Percentiles rank a stretch among this genome's conserved stretches.
These are phyloP conservation scores for Alternaria arbusti DNA, from an alignment of 2,329 filamentous ascomycete species.

Conservation along the genomic window DNA sequence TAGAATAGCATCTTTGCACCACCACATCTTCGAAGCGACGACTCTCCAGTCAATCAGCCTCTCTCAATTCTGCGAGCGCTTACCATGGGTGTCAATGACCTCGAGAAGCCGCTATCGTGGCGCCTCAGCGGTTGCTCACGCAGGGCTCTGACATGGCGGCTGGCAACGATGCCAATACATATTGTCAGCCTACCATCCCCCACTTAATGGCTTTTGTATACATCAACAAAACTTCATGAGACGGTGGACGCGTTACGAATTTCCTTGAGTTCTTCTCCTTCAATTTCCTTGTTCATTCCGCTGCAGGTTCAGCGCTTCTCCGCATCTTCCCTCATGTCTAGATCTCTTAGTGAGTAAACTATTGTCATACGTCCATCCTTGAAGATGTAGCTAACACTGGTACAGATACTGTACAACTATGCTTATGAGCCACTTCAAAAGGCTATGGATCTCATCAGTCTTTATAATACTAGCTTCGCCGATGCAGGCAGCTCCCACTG, in stretches of 20 bases:
- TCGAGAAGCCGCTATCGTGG: conserved; percentile 32
- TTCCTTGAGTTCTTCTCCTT: conserved; percentile 45
- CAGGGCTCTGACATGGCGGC: conserved; percentile 39
- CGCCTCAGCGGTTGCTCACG: conserved; percentile 47
- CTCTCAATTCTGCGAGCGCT: conserved; percentile 38
- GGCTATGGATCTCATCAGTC: conserved; percentile 46
- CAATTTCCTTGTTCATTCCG: conserved; percentile 41
- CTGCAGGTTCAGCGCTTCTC: conserved; percentile 47
- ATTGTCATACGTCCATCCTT: conserved; percentile 7
- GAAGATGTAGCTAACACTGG: conserved; percentile 39
- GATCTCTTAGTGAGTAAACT: conserved; percentile 41
- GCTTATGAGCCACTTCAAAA: conserved; percentile 46
- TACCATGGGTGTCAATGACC: conserved; percentile 37
- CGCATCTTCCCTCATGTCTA: conserved; percentile 40
- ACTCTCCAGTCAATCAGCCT: conserved; percentile 32
- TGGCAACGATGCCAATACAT: conserved; percentile 41
- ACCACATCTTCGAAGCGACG: conserved; percentile 33
- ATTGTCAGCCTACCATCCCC: conserved; percentile 43
- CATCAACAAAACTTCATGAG: conserved; percentile 42
- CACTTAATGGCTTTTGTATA: conserved; percentile 28
- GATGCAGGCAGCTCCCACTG: conserved; percentile 32
- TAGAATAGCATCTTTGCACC: conserved; percentile 39
- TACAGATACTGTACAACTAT: conserved; percentile 48
- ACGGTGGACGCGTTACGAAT: conserved; percentile 45
- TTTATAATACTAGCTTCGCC: conserved; percentile 43